Evolutionary conservation across 2,329 filamentous ascomycete species (phyloP), one percentile per base, ranked within the genome.

Genomic region (Pseudogymnoascus sp.): DNA sequence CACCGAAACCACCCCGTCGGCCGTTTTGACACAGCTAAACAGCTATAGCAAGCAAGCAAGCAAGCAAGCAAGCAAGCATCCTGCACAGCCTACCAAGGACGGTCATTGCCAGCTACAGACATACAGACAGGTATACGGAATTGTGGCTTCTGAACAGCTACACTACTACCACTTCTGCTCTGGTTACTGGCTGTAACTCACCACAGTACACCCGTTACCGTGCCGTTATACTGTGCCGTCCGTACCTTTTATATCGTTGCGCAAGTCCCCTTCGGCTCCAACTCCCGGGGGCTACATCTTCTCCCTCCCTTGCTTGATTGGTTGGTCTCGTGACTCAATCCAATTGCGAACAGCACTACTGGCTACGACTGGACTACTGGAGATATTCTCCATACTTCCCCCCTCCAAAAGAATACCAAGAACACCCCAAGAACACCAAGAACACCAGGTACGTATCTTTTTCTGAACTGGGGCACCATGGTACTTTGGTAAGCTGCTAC

Each of bases 161-260:
- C 7, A 22, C 20, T 32, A 32, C 9, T 32, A 30, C 28, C 28
- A 32, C 20, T 22, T 22, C 20, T 22, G 20, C 20, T 22, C 20
- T 22, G 20, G 20, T 22, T 22, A 22, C 30, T 32, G 30, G 30
- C 6, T 32, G 9, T 32, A 22, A 22, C 20, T 22, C 20, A 22
- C 20, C 20, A 32, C 30, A 7, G 30, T 32, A 32, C 30, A 9
- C 30, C 30, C 30, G 30, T 32, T 32, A 22, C 20, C 20, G 20
- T 32, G 6, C 9, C 9, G 30, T 32, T 32, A 32, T 9, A 7
- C 39, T 43, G 39, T 43, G 39, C 39, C 39, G 20, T 41, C 14
- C 12, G 41, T 50, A 50, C 22, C 41, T 50, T 50, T 50, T 50
- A 50, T 50, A 50, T 50, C 41, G 41, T 28, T 50, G 41, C 25